Base-by-base conservation (phyloP, 2,329 filamentous ascomycete species). In the Aspergillus sp. region DNA sequence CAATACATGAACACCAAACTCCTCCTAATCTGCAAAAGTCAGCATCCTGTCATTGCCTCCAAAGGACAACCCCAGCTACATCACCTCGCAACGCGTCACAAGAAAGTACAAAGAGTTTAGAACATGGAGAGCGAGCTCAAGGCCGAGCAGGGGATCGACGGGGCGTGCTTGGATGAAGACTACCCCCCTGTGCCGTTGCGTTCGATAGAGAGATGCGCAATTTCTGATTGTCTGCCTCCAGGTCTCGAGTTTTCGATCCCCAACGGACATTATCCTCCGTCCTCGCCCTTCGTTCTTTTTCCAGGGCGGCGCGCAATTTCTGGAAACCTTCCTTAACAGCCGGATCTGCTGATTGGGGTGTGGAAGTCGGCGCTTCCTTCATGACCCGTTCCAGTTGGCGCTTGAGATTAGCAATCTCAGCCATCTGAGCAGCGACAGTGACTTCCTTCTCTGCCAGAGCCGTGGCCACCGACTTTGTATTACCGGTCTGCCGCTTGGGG, bases 201-300 rank as follows among this genome's bases (percentile, higher is more conserved):
- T 57, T 53, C 26, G 55, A 60, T 38, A 47, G n/a, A 5, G 51
- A 46, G 39, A 58, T 53, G 2, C 40, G 49, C 8, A 58, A 51
- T 40, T 51, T 53, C 29, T 45, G 51, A 27, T 47, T 50, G 33
- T 60, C 48, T 1, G 42, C 51, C 36, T 55, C 48, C 19, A 58
- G 45, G 33, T 50, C 52, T 3, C 40, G 43, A 28, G 41, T 46
- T 43, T 35, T 36, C 38, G 46, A 51, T 39, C 41, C 34, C 49
- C 46, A 54, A 29, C 47, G 44, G 19, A 58, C 28, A 28, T 53
- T 50, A 9, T 56, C 49, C 19, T 56, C 48, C 9, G 40, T 51
- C 9, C 46, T 46, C n/a, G 44, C 48, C 8, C 49, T 41, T 34
- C 48, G 50, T 38, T 52, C 52, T 29, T 29, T 43, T 2, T 49